Evolutionary conservation across 805 yeast genomes (phyloP), one percentile per base, ranked within the genome.

Genomic region (Starmerella etchellsii): DNA sequence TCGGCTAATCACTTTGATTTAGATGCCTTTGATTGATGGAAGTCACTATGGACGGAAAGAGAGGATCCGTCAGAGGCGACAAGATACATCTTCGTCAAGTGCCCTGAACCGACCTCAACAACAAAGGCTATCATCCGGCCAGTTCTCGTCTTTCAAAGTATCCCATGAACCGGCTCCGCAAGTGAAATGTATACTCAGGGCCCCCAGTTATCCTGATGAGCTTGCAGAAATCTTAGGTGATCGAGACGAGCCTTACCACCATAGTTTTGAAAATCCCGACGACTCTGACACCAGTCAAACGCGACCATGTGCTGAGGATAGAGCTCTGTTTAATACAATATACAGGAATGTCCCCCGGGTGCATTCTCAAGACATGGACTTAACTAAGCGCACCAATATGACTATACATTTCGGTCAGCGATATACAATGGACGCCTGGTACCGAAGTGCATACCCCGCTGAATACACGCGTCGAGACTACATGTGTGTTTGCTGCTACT

Each of bases 371-470:
- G 27, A 13, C 11, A 10, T 23, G 10, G 4, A 5, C 6, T 7
- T 4, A 36, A 10, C 15, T 14, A 13, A 24, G 16, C 31, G 29
- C 28, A 9, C 37, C 5, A 15, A 14, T 4, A 24, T 31, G 36
- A 72, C 71, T 41, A 76, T 87, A 20, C 84, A 77, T 51, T 75
- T 87, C 49, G 73, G 84, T 16, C 34, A 31, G 27, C 70, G 70
- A 33, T 73, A 62, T 57, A 85, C 80, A 55, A 81, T 91, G 22
- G 81, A 79, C 45, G 82, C 95, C 0, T 84, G 96, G 95, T 87
- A 81, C 59, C 73, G 81, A 3, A 77, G 95, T 0, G 97, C 97
- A 1, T 91, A 82, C 56, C 96, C 97, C 0, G 85, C 81, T 45
- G 91, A 82, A 54, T 82, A 76, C 54, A 73, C 82, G 31, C 68